Percentiles rank a stretch among this genome's conserved stretches.
These are phyloP conservation scores for Candida germanica DNA, from an alignment of 805 yeast species.

Conservation along the genomic window DNA sequence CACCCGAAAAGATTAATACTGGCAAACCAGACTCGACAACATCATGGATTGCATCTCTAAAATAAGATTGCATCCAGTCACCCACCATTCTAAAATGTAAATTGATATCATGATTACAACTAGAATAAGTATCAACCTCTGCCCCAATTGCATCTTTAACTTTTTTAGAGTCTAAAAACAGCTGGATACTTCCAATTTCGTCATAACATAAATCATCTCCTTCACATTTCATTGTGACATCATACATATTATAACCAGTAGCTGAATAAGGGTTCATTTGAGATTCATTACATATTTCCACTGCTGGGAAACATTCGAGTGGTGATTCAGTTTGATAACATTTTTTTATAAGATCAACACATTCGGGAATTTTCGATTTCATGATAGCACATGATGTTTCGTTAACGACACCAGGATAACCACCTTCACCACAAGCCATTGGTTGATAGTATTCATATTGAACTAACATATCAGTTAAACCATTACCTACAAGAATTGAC, in stretches of 20 bases:
- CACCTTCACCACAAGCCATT: constrained; percentile 73
- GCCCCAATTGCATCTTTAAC: constrained; percentile 55
- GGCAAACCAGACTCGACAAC: constrained; percentile 55
- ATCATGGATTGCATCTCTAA: constrained; percentile 52
- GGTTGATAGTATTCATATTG: constrained; percentile 76
- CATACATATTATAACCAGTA: constrained; percentile 55
- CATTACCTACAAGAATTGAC: constrained; percentile 85
- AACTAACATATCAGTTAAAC: constrained; percentile 74
- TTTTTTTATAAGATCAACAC: constrained; percentile 63
- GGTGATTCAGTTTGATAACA: constrained; percentile 71
- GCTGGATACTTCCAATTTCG: constrained; percentile 42
- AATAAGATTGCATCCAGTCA: constrained; percentile 59
- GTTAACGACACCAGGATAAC: constrained; percentile 23
- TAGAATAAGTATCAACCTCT: constrained; percentile 38
- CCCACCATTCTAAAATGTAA: constrained; percentile 47
- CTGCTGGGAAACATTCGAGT: constrained; percentile 83
- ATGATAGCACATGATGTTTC: constrained; percentile 23
- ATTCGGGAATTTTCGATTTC: constrained; percentile 52
- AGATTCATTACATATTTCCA: constrained; percentile 51
- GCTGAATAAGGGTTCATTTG: constrained; percentile 22
- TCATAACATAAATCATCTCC: constrained; percentile 46
- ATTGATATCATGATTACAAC: constrained; percentile 45
- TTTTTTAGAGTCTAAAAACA: constrained; percentile 47
- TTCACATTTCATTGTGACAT: constrained; percentile 46
- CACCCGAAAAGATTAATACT: constrained; percentile 83